A percentile compares a stretch with the other conserved stretches of the same genome.
phyloP scores from a whole-genome alignment of 805 yeast species.

The Komagataella mondaviorum region DNA sequence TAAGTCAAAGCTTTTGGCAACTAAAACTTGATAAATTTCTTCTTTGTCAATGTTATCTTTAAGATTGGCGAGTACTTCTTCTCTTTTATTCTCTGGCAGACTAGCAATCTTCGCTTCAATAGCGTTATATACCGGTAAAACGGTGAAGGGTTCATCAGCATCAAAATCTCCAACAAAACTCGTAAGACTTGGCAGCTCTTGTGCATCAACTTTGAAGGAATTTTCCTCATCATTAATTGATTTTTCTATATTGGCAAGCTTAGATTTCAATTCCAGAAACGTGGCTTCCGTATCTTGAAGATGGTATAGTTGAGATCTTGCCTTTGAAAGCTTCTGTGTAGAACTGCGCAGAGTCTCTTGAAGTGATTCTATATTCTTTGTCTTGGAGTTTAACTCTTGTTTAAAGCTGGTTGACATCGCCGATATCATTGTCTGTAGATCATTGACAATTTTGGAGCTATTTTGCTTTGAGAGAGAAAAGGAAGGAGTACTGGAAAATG shows the following conservation, averaged over 20 bases:
- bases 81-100: conserved; percentile 1
- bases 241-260: conserved; percentile 42
- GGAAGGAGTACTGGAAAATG: neutral
- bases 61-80: conserved; percentile 1
- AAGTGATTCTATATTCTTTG: conserved; percentile 33
- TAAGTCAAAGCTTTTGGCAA: conserved; percentile 13
- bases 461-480: conserved; percentile 4
- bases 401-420: conserved; percentile 47
- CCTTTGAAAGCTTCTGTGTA: conserved; percentile 33
- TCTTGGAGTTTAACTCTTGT: conserved; percentile 39
- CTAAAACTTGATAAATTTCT: conserved; percentile 12
- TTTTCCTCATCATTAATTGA: conserved; percentile 53
- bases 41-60: conserved; percentile 9
- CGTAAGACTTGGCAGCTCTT: conserved; percentile 18
- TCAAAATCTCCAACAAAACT: conserved; percentile 47
- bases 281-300: conserved; percentile 30
- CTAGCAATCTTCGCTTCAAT: conserved; percentile 26
- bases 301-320: conserved; percentile 35
- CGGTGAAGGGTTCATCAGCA: conserved; percentile 86
- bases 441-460: conserved; percentile 29
- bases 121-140: conserved; percentile 43
- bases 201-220: conserved; percentile 29
- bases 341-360: conserved; percentile 47
- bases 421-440: conserved; percentile 35
- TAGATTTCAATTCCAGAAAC: conserved; percentile 37